Percentiles rank a stretch among this genome's conserved stretches.
Evolutionary conservation across 129 eudicot species (phyloP).

Genomic region (Silybum marianum): DNA sequence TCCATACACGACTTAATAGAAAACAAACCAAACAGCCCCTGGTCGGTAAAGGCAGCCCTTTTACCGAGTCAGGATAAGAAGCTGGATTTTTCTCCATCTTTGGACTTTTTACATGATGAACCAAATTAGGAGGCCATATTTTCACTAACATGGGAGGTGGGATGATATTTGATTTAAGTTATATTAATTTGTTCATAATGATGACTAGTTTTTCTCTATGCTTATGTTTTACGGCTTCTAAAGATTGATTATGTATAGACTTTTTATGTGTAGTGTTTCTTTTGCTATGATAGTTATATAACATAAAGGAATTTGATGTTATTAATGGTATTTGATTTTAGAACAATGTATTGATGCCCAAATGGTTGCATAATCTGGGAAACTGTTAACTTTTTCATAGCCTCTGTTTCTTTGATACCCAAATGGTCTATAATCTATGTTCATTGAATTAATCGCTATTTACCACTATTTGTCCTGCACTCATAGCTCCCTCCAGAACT

Average conservation of each 20-base stretch:
- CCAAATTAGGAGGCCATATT: not conserved
- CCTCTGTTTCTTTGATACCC: not conserved
- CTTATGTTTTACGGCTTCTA: not conserved
- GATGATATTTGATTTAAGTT: not conserved
- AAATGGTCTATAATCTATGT: not conserved
- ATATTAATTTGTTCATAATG: not conserved
- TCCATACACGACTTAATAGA: no score
- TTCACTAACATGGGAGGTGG: no score
- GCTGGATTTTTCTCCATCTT: no score
- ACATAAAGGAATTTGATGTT: not conserved
- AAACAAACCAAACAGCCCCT: no score
- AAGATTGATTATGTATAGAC: not conserved
- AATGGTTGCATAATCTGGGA: no score
- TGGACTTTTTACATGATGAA: not conserved
- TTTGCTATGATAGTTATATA: not conserved
- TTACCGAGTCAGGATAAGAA: no score
- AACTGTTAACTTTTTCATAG: no score
- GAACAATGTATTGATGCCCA: not conserved
- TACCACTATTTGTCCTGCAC: no score
- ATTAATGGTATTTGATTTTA: not conserved
- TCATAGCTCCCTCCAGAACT: no score
- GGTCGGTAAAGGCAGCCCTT: no score
- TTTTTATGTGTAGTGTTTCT: not conserved
- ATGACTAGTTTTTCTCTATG: not conserved
- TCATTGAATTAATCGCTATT: no score